Evolutionary conservation across 805 yeast genomes (phyloP).

Genomic region (Pichia membranifaciens): DNA sequence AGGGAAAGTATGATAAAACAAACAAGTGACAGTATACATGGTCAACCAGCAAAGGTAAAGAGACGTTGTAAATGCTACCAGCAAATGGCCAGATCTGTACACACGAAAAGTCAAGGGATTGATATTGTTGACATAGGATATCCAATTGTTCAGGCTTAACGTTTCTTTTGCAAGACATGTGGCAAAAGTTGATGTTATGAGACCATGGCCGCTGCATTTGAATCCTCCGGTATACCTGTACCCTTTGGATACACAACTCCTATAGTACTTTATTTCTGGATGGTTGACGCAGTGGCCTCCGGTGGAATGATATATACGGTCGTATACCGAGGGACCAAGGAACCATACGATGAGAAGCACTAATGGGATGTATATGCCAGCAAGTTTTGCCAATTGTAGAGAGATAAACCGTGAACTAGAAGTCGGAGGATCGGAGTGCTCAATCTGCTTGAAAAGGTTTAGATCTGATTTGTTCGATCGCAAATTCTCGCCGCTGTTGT

Average conservation of each 20-base stretch:
- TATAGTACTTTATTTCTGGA: slow-evolving; percentile 16
- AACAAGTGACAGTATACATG: slow-evolving; percentile 38
- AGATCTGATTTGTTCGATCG: slow-evolving; percentile 5
- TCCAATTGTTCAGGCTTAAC: slow-evolving; percentile 7
- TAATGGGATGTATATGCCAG: slow-evolving; percentile 20
- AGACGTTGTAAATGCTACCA: not conserved
- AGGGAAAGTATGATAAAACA: slow-evolving; percentile 43
- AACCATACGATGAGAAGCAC: slow-evolving; percentile 27
- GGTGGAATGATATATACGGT: slow-evolving; percentile 28
- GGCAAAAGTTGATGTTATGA: slow-evolving; percentile 32
- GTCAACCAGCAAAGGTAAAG: slow-evolving; percentile 30
- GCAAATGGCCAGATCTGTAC: not conserved
- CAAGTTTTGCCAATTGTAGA: slow-evolving; percentile 20
- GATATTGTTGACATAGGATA: not conserved
- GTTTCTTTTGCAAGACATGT: slow-evolving; percentile 24
- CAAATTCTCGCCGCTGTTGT: not conserved
- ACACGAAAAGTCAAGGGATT: slow-evolving; percentile 1
- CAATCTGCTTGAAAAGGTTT: slow-evolving; percentile 2
- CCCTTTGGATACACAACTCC: slow-evolving; percentile 19
- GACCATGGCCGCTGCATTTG: slow-evolving; percentile 40
- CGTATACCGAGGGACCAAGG: slow-evolving; percentile 31
- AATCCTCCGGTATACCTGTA: slow-evolving; percentile 35
- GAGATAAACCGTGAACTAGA: slow-evolving; percentile 3
- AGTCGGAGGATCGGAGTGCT: not conserved
- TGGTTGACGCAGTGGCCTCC: slow-evolving; percentile 36